Base-by-base conservation (phyloP, 2,329 filamentous ascomycete species). In the Chalara sp. region DNA sequence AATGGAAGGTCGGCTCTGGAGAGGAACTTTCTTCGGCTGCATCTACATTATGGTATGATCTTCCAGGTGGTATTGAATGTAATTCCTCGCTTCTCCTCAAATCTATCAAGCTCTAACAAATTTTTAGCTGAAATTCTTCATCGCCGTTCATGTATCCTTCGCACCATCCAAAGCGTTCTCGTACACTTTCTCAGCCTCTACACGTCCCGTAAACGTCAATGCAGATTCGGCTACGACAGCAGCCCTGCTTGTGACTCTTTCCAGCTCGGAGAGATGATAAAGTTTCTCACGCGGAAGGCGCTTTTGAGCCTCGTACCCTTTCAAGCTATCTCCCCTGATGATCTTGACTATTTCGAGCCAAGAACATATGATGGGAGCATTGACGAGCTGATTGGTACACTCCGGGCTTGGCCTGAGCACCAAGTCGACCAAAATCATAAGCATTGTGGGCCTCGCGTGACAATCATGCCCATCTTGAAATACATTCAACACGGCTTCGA, bases 241-340 rank as follows among this genome's bases (percentile, higher is more conserved):
- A 86, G 81, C 54, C 68, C 77, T 2, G 80, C 85, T 41, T 90
- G 87, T 65, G 87, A 91, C 68, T 83, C 81, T 2, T 91, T 86
- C 61, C 87, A 91, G 67, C 76, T 91, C 1, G 87, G 86, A 28
- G 85, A 90, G 67, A 87, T 87, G 75, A 68, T 89, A 56, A 82
- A 81, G 57, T 90, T 90, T 66, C 77, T 90, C 35, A 69, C 73
- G 11, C 75, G 76, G 56, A 80, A 81, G 56, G 74, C 77, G 31
- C 77, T 87, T 0, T 61, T 89, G 4, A 78, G 75, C 37, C 67
- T 88, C 1, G 71, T 76, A 6, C 76, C 81, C 61, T 81, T 80
- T 55, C 73, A 75, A 35, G 70, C 76, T 1, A 60, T 64, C 2
- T 76, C 76, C 1, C 61, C 76, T 5, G 61, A 65, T 10, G 62